Conservation (phyloP, 768 basidiomycete species). For the Hypholoma fasciculare region DNA sequence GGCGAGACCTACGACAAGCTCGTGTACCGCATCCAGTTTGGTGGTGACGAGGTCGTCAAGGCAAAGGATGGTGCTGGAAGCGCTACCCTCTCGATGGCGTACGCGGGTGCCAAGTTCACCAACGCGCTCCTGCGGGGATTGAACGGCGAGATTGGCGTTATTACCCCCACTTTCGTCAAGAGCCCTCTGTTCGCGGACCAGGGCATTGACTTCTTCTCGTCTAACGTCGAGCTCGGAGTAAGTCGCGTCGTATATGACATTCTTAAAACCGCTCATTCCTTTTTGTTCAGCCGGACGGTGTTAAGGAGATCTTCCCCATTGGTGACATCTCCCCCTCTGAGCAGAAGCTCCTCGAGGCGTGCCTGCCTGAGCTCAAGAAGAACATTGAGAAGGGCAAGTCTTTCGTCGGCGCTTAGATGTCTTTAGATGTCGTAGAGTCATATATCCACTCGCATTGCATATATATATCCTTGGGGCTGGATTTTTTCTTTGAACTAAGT, state of each 20-base stretch:
- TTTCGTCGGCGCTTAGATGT: conserved; percentile 52
- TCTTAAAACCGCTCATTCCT: conserved; percentile 7
- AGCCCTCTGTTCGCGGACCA: conserved; percentile 81
- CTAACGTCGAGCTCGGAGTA: conserved; percentile 93
- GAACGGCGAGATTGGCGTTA: conserved; percentile 85
- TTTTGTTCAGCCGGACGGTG: conserved; percentile 66
- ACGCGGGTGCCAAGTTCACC: conserved; percentile 92
- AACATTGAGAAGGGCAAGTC: conserved; percentile 96
- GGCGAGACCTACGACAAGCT: conserved; percentile 78
- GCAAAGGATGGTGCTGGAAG: conserved; percentile 96
- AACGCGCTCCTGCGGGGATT: conserved; percentile 79
- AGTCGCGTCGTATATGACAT: conserved; percentile 29
- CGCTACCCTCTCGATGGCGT: conserved; percentile 95
- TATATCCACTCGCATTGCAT: neutral
- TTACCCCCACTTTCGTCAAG: conserved; percentile 87
- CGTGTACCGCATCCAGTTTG: conserved; percentile 93
- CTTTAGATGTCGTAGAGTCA: conserved; percentile 2
- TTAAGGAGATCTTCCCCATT: conserved; percentile 88
- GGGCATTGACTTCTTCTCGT: conserved; percentile 94
- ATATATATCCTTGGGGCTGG: neutral
- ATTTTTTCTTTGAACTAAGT: neutral
- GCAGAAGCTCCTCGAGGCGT: conserved; percentile 82
- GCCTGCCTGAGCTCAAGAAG: conserved; percentile 92
- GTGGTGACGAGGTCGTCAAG: conserved; percentile 98
- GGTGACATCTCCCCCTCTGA: conserved; percentile 81